These are phyloP conservation scores for Aspergillus incahuasiensis DNA, from an alignment of 495 filamentous ascomycete genomes.

Conservation along the genomic window DNA sequence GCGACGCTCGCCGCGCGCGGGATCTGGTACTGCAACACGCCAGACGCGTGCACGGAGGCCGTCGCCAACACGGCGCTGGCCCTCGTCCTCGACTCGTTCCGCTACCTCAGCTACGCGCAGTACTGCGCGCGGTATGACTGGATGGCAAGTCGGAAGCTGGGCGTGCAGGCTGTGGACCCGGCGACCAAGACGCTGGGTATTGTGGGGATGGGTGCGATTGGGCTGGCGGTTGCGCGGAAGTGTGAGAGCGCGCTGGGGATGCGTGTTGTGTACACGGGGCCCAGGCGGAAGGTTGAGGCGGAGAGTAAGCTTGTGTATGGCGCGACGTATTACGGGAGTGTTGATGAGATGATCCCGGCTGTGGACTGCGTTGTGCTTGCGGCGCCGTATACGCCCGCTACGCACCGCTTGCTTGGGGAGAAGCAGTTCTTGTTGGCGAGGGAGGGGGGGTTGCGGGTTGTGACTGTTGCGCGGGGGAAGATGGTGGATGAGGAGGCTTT, in stretches of 20 bases:
- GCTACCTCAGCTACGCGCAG: background rate
- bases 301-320: background rate
- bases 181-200: too few species aligned
- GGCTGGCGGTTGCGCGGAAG: background rate
- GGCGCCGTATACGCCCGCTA: background rate
- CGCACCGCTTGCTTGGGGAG: background rate
- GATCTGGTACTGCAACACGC: background rate
- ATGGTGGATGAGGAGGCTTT: background rate
- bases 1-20: background rate
- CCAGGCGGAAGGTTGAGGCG: background rate
- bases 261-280: background rate
- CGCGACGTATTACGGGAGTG: too few species aligned
- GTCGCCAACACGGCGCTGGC: background rate
- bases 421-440: background rate
- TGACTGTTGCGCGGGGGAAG: background rate
- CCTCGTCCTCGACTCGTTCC: background rate
- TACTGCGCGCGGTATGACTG: background rate
- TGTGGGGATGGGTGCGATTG: background rate
- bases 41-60: background rate
- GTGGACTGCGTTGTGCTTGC: background rate
- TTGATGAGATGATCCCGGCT: background rate
- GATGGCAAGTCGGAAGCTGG: background rate
- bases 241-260: background rate
- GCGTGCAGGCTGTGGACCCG: background rate
- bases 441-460: background rate